Evolutionary conservation across 148 eudicot species (phyloP).

Genomic region (Fagopyrum esculentum): DNA sequence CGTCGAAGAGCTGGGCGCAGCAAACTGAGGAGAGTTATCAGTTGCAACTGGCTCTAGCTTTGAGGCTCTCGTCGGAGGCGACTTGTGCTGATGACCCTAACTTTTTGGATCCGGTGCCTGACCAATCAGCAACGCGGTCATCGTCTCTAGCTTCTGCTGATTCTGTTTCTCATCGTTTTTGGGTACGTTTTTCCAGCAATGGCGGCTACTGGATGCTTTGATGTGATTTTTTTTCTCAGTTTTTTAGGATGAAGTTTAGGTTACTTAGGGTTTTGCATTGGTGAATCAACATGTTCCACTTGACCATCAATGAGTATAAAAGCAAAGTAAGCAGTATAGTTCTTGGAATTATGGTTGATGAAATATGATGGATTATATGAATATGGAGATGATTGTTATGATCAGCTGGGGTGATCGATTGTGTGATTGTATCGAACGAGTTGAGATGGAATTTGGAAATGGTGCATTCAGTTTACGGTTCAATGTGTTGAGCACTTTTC

Average conservation of each 20-base stretch:
- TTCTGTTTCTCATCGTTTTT: slow-evolving; percentile 70
- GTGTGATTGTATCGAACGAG: background rate
- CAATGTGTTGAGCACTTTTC: background rate
- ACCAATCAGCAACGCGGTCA: slow-evolving; percentile 37
- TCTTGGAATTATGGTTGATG: background rate
- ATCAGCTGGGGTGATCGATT: background rate
- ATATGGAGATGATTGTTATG: background rate
- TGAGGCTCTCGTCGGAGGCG: slow-evolving; percentile 68
- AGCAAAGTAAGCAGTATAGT: background rate
- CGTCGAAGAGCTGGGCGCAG: slow-evolving; percentile 95
- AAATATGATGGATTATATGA: background rate
- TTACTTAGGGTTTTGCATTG: background rate
- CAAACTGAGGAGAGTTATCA: slow-evolving; percentile 97
- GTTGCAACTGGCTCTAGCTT: slow-evolving; percentile 80
- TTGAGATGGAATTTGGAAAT: background rate
- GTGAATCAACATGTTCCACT: background rate
- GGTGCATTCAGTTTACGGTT: background rate
- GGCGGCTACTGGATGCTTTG: background rate
- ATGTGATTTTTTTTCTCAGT: background rate
- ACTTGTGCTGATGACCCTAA: slow-evolving; percentile 83
- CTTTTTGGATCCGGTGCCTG: slow-evolving; percentile 68
- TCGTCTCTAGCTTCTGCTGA: slow-evolving; percentile 44
- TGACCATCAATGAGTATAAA: background rate
- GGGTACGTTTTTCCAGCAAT: slow-evolving; percentile 36
- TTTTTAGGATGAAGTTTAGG: background rate